Evolutionary conservation across 2,329 filamentous ascomycete genomes (phyloP).

Genomic region (Chrysosporium queenslandicum): DNA sequence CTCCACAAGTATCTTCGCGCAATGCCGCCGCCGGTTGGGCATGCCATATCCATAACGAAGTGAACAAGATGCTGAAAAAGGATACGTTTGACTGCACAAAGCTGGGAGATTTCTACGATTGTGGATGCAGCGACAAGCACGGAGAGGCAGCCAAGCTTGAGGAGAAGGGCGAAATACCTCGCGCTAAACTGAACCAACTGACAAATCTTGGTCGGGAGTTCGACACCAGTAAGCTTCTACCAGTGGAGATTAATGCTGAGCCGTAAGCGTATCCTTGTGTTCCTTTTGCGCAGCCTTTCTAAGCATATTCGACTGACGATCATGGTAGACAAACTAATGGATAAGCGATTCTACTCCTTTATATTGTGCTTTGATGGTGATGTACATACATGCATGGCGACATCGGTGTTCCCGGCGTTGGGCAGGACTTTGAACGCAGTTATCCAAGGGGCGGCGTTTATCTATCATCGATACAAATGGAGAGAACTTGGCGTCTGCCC

Average conservation of each 20-base stretch:
- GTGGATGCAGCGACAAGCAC: slow-evolving; percentile 51
- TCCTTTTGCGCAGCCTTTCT: no score
- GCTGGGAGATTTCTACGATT: slow-evolving; percentile 58
- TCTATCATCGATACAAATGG: no score
- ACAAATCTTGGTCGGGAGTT: slow-evolving; percentile 11
- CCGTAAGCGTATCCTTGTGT: slow-evolving; percentile 15
- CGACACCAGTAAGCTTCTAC: slow-evolving; percentile 1
- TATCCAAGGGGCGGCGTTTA: no score
- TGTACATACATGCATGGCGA: slow-evolving; percentile 2
- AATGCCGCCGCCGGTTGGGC: slow-evolving; percentile 56
- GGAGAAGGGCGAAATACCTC: slow-evolving; percentile 9
- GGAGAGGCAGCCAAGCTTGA: slow-evolving; percentile 28
- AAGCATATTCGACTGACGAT: no score
- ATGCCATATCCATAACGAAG: slow-evolving; percentile 57
- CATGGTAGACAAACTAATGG: slow-evolving; percentile 9
- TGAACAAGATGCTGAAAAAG: slow-evolving; percentile 53
- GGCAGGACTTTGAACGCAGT: no score
- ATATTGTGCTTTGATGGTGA: no score
- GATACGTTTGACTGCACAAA: slow-evolving; percentile 54
- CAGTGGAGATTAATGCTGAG: slow-evolving; percentile 17
- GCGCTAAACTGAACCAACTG: slow-evolving; percentile 6
- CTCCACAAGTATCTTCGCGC: slow-evolving; percentile 53
- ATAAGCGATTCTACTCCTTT: neutral
- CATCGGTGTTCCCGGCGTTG: neutral
- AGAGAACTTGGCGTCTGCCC: no score